Conservation (phyloP, 2,329 filamentous ascomycete genomes). For the Verticillium klebahnii region DNA sequence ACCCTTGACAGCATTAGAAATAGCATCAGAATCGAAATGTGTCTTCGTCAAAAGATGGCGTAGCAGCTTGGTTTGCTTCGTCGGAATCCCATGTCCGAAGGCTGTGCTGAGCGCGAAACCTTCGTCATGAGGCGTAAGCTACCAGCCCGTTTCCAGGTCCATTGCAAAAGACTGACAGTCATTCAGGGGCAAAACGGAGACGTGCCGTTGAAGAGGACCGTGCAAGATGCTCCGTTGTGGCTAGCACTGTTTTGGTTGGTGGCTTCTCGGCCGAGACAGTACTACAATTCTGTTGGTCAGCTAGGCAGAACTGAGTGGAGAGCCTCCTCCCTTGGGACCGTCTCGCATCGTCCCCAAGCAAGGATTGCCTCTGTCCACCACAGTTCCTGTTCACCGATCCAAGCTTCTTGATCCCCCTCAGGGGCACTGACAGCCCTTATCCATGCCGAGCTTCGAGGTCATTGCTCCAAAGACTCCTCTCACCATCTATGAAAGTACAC, state of each 20-base stretch:
- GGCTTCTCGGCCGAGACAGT: neutral
- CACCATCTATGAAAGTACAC: neutral
- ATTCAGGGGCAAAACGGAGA: neutral
- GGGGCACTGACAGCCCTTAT: neutral
- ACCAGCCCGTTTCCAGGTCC: no score
- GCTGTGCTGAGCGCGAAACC: no score
- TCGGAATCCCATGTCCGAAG: no score
- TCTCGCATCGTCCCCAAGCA: neutral
- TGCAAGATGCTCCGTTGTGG: neutral
- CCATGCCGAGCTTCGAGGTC: neutral
- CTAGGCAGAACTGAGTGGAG: neutral
- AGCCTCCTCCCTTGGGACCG: neutral
- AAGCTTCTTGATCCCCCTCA: neutral
- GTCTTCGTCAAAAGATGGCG: no score
- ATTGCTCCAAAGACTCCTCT: neutral
- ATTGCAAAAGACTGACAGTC: neutral
- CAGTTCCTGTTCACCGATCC: neutral
- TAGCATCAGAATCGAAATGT: no score
- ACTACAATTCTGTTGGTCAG: neutral
- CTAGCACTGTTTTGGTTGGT: neutral
- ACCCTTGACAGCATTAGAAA: no score
- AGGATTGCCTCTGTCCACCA: neutral
- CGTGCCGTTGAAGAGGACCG: neutral
- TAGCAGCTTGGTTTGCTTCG: no score
- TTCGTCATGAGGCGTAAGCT: no score